These are phyloP conservation scores for Dactylis glomerata DNA, from an alignment of 176 grass and related monocot genomes.

Conservation along the genomic window DNA sequence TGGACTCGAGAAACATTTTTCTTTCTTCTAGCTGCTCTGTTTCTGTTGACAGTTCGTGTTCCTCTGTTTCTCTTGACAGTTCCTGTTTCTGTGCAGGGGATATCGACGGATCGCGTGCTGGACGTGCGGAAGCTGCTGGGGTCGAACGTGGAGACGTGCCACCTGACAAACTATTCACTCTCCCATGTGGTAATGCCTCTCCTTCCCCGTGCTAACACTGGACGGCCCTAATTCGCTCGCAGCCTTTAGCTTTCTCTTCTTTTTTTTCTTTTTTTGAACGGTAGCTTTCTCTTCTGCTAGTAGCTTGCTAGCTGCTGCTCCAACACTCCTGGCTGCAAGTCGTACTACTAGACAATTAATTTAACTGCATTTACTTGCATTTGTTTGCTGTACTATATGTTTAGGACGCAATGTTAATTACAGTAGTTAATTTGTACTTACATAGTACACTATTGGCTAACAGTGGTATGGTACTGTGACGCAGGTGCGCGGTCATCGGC, in stretches of 20 bases:
- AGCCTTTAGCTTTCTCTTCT: background rate
- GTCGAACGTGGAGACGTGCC: conserved; percentile 83
- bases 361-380: background rate
- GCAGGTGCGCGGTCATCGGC: conserved; percentile 71
- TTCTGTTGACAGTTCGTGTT: background rate
- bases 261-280: no score
- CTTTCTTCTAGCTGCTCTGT: background rate
- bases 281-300: no score
- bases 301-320: background rate
- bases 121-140: conserved; percentile 81
- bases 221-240: background rate
- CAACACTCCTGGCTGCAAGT: background rate
- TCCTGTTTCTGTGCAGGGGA: conserved; percentile 43
- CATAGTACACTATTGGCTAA: background rate
- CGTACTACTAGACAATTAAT: background rate
- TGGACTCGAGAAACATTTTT: background rate
- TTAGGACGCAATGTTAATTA: background rate
- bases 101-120: conserved; percentile 85
- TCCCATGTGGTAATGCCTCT: conserved; percentile 65
- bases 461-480: no score
- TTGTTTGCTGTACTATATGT: background rate
- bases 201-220: background rate
- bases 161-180: conserved; percentile 91
- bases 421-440: background rate
- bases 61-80: background rate